These are phyloP conservation scores for Brassica incana DNA, from an alignment of 345 rosid genomes.

Conservation along the genomic window DNA sequence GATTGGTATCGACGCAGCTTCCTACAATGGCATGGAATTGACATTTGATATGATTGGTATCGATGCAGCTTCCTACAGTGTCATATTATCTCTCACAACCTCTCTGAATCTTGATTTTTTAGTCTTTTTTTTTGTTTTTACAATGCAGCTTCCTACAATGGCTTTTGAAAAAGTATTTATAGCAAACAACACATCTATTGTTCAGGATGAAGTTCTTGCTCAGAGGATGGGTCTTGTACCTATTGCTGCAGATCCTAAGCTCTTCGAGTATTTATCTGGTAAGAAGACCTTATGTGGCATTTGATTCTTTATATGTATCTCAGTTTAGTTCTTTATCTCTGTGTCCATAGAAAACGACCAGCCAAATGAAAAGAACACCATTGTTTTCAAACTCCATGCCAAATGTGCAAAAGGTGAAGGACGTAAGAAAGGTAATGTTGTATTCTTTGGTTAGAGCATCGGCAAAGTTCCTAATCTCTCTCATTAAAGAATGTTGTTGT, in stretches of 20 bases:
- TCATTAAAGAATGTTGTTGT: no score
- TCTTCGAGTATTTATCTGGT: slow-evolving; percentile 87
- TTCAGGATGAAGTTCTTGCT: slow-evolving; percentile 93
- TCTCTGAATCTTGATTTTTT: slow-evolving; percentile 1
- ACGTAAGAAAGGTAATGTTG: slow-evolving; percentile 39
- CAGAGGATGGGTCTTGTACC: slow-evolving; percentile 96
- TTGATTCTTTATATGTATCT: not conserved
- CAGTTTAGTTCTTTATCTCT: slow-evolving; percentile 3
- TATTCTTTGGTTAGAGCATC: no score
- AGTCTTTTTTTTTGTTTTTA: not conserved
- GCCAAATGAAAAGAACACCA: slow-evolving; percentile 86
- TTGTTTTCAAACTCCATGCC: slow-evolving; percentile 89
- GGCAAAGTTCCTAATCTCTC: no score
- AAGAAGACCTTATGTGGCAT: not conserved
- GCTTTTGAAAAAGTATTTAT: slow-evolving; percentile 90
- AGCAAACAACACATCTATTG: slow-evolving; percentile 81
- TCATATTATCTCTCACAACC: not conserved
- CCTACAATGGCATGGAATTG: slow-evolving; percentile 54
- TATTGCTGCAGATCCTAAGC: slow-evolving; percentile 76
- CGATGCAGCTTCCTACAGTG: slow-evolving; percentile 38
- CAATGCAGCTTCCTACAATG: slow-evolving; percentile 81
- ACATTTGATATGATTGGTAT: slow-evolving; percentile 88
- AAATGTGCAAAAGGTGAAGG: slow-evolving; percentile 47
- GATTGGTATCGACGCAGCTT: slow-evolving; percentile 64
- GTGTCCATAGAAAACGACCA: slow-evolving; percentile 61